A percentile compares a stretch with the other conserved stretches of the same genome.
phyloP scores from a whole-genome alignment of 2,329 filamentous ascomycete species.

The Pestalotiopsis sp. region DNA sequence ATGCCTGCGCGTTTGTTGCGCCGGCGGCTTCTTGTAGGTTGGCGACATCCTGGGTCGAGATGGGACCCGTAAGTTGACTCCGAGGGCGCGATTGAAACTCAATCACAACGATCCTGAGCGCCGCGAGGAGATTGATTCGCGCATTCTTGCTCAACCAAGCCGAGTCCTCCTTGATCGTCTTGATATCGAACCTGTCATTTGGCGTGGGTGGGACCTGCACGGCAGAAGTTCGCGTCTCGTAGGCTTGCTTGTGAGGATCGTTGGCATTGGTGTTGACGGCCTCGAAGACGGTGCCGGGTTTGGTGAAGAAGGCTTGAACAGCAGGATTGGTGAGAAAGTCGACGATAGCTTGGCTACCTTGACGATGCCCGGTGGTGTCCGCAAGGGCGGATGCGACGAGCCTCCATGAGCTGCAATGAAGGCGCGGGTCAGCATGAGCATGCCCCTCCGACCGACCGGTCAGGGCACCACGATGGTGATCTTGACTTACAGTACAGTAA shows the following conservation, averaged over 20 bases:
- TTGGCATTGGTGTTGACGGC: constrained; percentile 37
- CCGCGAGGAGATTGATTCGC: constrained; percentile 78
- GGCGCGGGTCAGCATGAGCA: constrained; percentile 12
- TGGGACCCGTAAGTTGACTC: constrained; percentile 69
- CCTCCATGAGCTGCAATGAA: constrained; percentile 59
- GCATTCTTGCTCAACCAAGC: constrained; percentile 82
- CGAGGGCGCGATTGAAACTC: constrained; percentile 84
- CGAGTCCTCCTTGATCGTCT: constrained; percentile 81
- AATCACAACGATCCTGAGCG: constrained; percentile 76
- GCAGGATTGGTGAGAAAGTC: constrained; percentile 73
- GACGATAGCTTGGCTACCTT: constrained; percentile 57
- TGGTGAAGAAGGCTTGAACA: constrained; percentile 68
- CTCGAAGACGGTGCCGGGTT: constrained; percentile 70
- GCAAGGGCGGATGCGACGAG: constrained; percentile 57
- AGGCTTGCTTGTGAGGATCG: constrained; percentile 67
- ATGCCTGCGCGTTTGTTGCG: constrained; percentile 59
- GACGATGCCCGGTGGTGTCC: constrained; percentile 60
- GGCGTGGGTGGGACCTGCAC: constrained; percentile 77
- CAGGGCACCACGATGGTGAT: constrained; percentile 11
- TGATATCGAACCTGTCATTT: constrained; percentile 71
- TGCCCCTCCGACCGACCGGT: constrained; percentile 11
- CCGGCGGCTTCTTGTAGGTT: constrained; percentile 77
- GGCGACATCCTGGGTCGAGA: constrained; percentile 77
- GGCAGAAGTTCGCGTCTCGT: constrained; percentile 83
- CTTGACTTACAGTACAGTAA: constrained; percentile 72